Evolutionary conservation across 345 rosid genomes (phyloP).

Genomic region (Boechera stricta): DNA sequence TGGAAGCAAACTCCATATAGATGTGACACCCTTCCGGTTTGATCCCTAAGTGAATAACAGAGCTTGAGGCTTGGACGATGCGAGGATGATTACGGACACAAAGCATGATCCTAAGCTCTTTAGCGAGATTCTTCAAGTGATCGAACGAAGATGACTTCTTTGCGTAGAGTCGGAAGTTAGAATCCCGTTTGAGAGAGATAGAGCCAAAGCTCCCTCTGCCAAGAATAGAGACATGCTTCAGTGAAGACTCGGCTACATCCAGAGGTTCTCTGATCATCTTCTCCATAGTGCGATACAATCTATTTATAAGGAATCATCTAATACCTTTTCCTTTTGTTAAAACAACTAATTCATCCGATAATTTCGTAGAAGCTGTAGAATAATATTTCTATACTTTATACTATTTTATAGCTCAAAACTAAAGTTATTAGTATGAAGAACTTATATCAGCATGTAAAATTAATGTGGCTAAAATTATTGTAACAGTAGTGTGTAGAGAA

Average conservation of each 20-base stretch:
- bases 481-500: no score
- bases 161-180: neutral
- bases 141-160: neutral
- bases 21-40: neutral
- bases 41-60: neutral
- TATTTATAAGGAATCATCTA: no score
- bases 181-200: neutral
- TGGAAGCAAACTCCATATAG: conserved; percentile 27
- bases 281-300: neutral
- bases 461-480: no score
- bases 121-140: neutral
- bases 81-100: conserved; percentile 10
- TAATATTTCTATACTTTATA: no score
- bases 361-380: no score
- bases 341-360: no score
- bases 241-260: neutral
- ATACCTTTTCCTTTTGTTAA: no score
- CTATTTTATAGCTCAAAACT: no score
- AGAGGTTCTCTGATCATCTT: neutral
- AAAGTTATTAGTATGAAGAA: no score
- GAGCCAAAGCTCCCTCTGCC: conserved; percentile 25
- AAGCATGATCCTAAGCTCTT: conserved; percentile 16
- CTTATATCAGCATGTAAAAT: no score
- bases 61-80: conserved; percentile 5
- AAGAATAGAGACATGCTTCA: neutral